Conservation (phyloP, 345 rosid genomes). For the Corchorus olitorius region DNA sequence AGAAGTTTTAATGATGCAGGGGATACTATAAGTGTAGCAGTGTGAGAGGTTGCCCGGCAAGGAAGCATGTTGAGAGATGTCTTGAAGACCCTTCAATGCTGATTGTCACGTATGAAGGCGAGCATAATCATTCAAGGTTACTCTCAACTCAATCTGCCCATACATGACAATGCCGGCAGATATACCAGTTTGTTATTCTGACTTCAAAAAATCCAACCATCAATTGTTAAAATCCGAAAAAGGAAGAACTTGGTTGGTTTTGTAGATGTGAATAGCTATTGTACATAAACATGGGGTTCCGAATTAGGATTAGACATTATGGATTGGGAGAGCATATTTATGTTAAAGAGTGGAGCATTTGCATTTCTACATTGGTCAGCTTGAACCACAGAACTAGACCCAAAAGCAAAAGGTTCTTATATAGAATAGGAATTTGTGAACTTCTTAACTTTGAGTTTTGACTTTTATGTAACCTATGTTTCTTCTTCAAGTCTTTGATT, state of each 20-base stretch:
- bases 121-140: conserved; percentile 70
- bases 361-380: not conserved
- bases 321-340: too few species aligned
- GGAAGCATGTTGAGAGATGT: conserved; percentile 88
- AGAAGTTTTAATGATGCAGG: conserved; percentile 39
- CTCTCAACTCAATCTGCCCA: conserved; percentile 56
- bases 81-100: conserved; percentile 75
- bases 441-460: conserved; percentile 8
- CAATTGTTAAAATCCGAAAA: conserved; percentile 5
- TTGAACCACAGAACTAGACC: not conserved
- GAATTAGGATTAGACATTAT: not conserved
- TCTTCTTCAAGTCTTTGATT: not conserved
- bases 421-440: conserved; percentile 13
- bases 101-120: conserved; percentile 78
- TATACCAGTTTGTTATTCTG: not conserved
- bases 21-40: conserved; percentile 89
- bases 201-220: conserved; percentile 22
- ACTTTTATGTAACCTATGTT: not conserved
- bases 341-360: not conserved
- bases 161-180: conserved; percentile 39
- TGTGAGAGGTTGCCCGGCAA: conserved; percentile 81
- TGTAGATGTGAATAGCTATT: conserved; percentile 7
- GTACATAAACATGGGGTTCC: conserved; percentile 13
- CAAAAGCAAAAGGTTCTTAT: not conserved
- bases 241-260: not conserved